These are phyloP conservation scores for Aspergillus viridinutans DNA, from an alignment of 2,329 filamentous ascomycete genomes.

Conservation along the genomic window DNA sequence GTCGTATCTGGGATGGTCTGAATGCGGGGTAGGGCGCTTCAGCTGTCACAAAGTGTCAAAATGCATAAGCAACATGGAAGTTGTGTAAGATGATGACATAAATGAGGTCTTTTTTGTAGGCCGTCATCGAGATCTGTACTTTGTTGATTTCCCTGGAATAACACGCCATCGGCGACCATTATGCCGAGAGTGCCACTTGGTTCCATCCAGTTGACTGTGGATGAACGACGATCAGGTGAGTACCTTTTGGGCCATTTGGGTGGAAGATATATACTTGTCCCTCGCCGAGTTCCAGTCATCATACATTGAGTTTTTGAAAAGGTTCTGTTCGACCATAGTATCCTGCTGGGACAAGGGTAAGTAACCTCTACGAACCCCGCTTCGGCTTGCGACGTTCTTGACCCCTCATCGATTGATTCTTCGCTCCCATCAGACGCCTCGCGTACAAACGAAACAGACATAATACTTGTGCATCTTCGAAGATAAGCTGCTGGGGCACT, in stretches of 20 bases:
- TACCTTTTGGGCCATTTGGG: neutral
- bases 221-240: neutral
- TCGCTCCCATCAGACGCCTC: neutral
- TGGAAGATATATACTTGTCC: neutral
- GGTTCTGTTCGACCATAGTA: neutral
- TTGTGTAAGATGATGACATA: neutral
- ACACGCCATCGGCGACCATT: constrained; percentile 2
- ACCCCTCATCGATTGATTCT: neutral
- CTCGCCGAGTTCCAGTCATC: neutral
- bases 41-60: no score
- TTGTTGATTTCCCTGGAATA: neutral
- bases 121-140: neutral
- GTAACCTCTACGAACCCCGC: neutral
- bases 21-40: no score
- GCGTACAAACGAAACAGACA: neutral
- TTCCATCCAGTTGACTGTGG: neutral
- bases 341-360: neutral
- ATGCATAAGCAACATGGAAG: neutral
- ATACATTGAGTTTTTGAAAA: neutral
- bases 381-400: neutral
- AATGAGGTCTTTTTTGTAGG: neutral
- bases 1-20: neutral
- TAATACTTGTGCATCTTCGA: neutral
- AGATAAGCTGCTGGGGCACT: neutral
- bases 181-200: neutral